A percentile compares a stretch with the other conserved stretches of the same genome.
Evolutionary conservation across 2,329 filamentous ascomycete genomes (phyloP).

Genomic region (Claviceps capensis): DNA sequence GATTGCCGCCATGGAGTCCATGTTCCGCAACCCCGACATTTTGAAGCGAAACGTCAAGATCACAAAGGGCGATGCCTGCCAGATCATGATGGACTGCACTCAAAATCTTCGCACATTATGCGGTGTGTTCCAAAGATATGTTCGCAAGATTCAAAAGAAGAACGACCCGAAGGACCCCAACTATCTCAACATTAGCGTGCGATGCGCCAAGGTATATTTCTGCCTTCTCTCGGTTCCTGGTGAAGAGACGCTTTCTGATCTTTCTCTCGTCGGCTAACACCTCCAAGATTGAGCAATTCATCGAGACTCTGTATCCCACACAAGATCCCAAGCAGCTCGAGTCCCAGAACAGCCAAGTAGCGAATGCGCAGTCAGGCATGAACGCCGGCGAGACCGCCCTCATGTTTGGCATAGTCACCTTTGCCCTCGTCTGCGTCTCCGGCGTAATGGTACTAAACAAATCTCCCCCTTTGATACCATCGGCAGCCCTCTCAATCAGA

Average conservation of each 20-base stretch:
- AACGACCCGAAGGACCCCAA: conserved; percentile 89
- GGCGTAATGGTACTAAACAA: conserved; percentile 55
- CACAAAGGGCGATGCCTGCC: conserved; percentile 84
- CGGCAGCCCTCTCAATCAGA: not conserved
- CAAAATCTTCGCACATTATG: conserved; percentile 77
- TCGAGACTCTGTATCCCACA: conserved; percentile 81
- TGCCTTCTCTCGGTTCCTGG: not conserved
- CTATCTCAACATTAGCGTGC: conserved; percentile 80
- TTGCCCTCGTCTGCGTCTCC: conserved; percentile 58
- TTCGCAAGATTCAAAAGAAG: conserved; percentile 75
- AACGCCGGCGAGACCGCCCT: conserved; percentile 48
- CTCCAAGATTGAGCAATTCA: conserved; percentile 77
- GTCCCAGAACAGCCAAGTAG: conserved; percentile 22
- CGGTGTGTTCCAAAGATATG: conserved; percentile 67
- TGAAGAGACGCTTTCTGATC: too few species aligned
- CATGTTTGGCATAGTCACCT: conserved; percentile 52
- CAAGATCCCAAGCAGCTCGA: conserved; percentile 55
- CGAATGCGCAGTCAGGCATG: conserved; percentile 29
- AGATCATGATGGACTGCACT: conserved; percentile 82
- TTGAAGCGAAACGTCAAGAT: conserved; percentile 90
- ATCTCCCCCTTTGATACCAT: not conserved
- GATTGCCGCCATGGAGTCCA: conserved; percentile 81
- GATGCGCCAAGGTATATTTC: conserved; percentile 60
- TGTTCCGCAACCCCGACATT: conserved; percentile 81
- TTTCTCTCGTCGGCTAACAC: not conserved